Conservation (phyloP, 805 yeast genomes). For the Yarrowia sp. region DNA sequence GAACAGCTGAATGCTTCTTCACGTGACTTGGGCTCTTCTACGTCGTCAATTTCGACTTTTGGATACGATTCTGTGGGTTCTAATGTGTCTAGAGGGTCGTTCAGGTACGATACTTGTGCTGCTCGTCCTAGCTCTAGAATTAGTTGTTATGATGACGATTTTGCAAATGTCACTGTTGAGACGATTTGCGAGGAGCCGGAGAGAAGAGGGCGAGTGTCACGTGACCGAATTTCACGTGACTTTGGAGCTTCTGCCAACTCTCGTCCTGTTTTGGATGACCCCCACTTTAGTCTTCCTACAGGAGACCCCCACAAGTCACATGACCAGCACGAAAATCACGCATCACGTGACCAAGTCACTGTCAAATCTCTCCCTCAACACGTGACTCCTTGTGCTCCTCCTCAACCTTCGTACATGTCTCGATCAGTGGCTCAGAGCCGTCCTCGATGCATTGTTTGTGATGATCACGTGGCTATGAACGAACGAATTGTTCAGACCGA, state of each 20-base stretch:
- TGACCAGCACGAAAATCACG: not conserved
- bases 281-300: not conserved
- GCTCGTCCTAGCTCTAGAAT: not conserved
- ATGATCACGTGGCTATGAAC: slow-evolving; percentile 27
- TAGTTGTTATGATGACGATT: slow-evolving; percentile 7
- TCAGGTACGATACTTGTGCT: slow-evolving; percentile 10
- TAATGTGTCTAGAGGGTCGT: not conserved
- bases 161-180: not conserved
- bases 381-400: slow-evolving; percentile 21
- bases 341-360: not conserved
- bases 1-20: not conserved
- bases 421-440: not conserved
- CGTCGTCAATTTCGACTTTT: slow-evolving; percentile 8
- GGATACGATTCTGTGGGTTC: slow-evolving; percentile 13
- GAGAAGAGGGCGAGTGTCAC: not conserved
- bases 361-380: not conserved
- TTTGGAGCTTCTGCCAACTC: not conserved
- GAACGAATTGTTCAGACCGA: slow-evolving; percentile 32
- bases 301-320: not conserved
- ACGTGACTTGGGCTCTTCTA: not conserved
- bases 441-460: slow-evolving; percentile 39
- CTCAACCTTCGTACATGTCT: not conserved
- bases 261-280: not conserved
- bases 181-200: not conserved
- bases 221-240: not conserved